Percentiles rank a stretch among this genome's conserved stretches.
These are phyloP conservation scores for Pterula multifida DNA, from an alignment of 1,284 basidiomycete species.

Conservation along the genomic window DNA sequence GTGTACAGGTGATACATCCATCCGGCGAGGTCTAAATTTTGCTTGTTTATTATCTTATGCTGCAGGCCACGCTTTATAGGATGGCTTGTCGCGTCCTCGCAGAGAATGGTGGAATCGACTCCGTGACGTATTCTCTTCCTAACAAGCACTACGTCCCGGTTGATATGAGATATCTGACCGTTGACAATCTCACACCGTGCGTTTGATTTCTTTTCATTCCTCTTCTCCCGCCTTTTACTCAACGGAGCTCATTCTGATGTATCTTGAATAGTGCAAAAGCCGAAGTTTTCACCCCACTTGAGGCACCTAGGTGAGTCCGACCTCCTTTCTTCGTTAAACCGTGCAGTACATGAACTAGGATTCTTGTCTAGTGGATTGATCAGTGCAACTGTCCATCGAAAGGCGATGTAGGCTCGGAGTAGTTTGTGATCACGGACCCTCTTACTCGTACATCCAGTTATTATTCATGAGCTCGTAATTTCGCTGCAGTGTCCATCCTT, in stretches of 20 bases:
- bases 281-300: conserved; percentile 72
- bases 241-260: too few relatives aligned
- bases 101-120: conserved; percentile 50
- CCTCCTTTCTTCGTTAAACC: neutral
- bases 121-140: conserved; percentile 70
- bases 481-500: too few relatives aligned
- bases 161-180: conserved; percentile 54
- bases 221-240: conserved; percentile 3
- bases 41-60: conserved; percentile 6
- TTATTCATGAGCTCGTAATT: too few relatives aligned
- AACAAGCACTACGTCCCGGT: conserved; percentile 93
- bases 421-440: too few relatives aligned
- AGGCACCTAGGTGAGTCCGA: conserved; percentile 55
- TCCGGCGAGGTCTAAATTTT: too few relatives aligned
- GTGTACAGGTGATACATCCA: conserved; percentile 61
- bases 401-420: conserved; percentile 14
- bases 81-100: conserved; percentile 70
- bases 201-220: neutral
- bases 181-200: conserved; percentile 34
- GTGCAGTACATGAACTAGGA: neutral
- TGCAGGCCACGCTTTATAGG: conserved; percentile 80
- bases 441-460: too few relatives aligned
- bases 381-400: conserved; percentile 27
- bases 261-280: conserved; percentile 30
- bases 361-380: conserved; percentile 24